Base-by-base conservation (phyloP, 2,329 filamentous ascomycete species). In the Colletotrichum neosansevieriae region DNA sequence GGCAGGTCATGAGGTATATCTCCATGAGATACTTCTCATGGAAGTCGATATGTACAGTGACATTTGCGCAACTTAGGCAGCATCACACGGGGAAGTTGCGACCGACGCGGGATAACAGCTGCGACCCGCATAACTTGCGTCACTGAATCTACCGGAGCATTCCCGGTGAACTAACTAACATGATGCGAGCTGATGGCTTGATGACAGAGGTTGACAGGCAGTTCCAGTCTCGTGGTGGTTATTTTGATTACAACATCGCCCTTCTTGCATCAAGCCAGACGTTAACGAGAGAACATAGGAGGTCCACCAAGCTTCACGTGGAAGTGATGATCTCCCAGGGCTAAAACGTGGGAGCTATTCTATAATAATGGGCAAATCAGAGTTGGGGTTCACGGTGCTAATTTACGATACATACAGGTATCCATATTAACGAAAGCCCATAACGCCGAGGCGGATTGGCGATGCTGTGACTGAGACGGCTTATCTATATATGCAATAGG, bases 271-370 rank as follows among this genome's bases (percentile, higher is more conserved):
- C 32, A 49, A 38, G 32, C 32, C 13, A 45, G 29, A 40, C 7
- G 29, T 49, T 19, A 45, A 44, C 21, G 57, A 59, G 57, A 17
- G 49, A 59, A 50, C 57, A 59, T 12, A 42, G 29, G 5, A 36
- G 40, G 44, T 12, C 54, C 60, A 44, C 40, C 13, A 29, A 19
- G 24, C 40, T 15, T 68, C 65, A 65, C 61, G 61, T 59, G 54
- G 61, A 53, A 32, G 36, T 32, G 45, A 38, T 64, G 53, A 54
- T 64, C 53, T 29, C n/a, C 47, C 50, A 53, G 21, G 4, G 32
- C 49, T 36, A 56, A 54, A 54, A 65, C 61, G n/a, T n/a, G n/a
- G n/a, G n/a, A n/a, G n/a, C n/a, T n/a, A n/a, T n/a, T n/a, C n/a
- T n/a, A n/a, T n/a, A n/a, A n/a, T n/a, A n/a, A n/a, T n/a, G n/a